phyloP scores from a whole-genome alignment of 805 yeast species.

The Zygosaccharomyces bailii region DNA sequence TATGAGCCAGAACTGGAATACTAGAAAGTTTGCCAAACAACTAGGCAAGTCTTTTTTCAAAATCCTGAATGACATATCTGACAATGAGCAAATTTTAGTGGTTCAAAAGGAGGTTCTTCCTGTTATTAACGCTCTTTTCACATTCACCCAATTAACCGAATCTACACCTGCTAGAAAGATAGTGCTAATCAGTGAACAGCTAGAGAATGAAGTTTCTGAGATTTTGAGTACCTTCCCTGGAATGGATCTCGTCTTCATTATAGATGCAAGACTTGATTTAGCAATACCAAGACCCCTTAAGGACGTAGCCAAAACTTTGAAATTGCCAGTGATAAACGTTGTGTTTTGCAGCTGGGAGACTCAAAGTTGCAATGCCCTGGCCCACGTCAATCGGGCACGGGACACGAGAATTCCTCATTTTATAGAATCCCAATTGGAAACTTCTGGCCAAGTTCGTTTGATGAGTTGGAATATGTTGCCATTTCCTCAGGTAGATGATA shows the following conservation, averaged over 20 bases:
- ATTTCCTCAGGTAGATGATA: slow-evolving; percentile 27
- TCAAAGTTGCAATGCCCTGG: slow-evolving; percentile 14
- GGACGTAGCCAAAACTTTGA: slow-evolving; percentile 7
- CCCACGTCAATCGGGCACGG: slow-evolving; percentile 1
- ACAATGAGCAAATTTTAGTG: slow-evolving; percentile 22
- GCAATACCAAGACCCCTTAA: slow-evolving; percentile 16
- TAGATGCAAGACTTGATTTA: slow-evolving; percentile 29
- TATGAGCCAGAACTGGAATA: slow-evolving; percentile 29
- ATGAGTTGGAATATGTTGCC: slow-evolving; percentile 28
- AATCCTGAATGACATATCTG: slow-evolving; percentile 17
- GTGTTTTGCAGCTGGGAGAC: slow-evolving; percentile 22
- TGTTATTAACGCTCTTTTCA: slow-evolving; percentile 23
- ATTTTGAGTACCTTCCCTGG: slow-evolving; percentile 12
- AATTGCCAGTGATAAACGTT: slow-evolving; percentile 11
- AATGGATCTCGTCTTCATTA: slow-evolving; percentile 24
- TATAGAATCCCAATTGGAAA: slow-evolving; percentile 22
- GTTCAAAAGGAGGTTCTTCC: slow-evolving; percentile 26
- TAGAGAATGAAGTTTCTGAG: slow-evolving; percentile 16
- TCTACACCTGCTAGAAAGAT: slow-evolving; percentile 29
- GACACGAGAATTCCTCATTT: slow-evolving; percentile 22
- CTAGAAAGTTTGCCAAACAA: slow-evolving; percentile 24
- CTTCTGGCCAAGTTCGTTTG: slow-evolving; percentile 10
- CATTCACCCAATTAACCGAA: slow-evolving; percentile 29
- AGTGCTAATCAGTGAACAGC: slow-evolving; percentile 24
- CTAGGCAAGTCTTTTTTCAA: slow-evolving; percentile 18